Evolutionary conservation across 2,329 filamentous ascomycete species (phyloP).

Genomic region (Macrophomina tecta): DNA sequence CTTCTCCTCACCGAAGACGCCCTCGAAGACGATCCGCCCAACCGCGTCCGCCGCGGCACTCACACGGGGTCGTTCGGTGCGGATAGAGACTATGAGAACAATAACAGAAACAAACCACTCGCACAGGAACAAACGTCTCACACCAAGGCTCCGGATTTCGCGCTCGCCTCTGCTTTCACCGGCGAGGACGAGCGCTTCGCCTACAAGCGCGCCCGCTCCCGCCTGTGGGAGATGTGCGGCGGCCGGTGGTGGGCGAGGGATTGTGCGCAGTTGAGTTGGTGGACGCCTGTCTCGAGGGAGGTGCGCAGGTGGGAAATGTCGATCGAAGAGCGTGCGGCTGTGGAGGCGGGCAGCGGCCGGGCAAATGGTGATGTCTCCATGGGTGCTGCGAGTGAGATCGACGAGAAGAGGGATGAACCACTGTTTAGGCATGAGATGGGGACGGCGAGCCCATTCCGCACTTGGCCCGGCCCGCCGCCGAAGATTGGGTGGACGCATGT

Average conservation of each 20-base stretch:
- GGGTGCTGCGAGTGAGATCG: slow-evolving; percentile 33
- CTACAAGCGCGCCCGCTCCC: slow-evolving; percentile 75
- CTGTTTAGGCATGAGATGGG: slow-evolving; percentile 51
- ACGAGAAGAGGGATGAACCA: slow-evolving; percentile 39
- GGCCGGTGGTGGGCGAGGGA: slow-evolving; percentile 71
- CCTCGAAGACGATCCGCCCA: slow-evolving; percentile 58
- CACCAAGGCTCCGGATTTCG: slow-evolving; percentile 63
- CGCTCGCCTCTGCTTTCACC: slow-evolving; percentile 70
- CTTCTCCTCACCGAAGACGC: slow-evolving; percentile 49
- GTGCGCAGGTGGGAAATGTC: slow-evolving; percentile 69
- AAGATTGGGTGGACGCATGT: slow-evolving; percentile 60
- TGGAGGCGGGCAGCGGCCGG: slow-evolving; percentile 1
- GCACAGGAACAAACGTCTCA: too few species aligned
- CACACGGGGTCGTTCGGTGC: slow-evolving; percentile 36
- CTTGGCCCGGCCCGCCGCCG: slow-evolving; percentile 52
- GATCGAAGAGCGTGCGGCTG: slow-evolving; percentile 1
- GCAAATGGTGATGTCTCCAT: slow-evolving; percentile 26
- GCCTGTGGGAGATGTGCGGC: slow-evolving; percentile 85
- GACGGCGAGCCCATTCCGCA: slow-evolving; percentile 54
- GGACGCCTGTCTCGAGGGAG: slow-evolving; percentile 68
- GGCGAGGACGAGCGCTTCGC: slow-evolving; percentile 84
- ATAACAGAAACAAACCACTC: too few species aligned
- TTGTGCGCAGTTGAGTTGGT: slow-evolving; percentile 57
- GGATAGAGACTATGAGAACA: slow-evolving; percentile 33
- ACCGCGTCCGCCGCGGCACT: slow-evolving; percentile 41